Base-by-base conservation (phyloP, 805 yeast species). In the Suhomyces sp. region DNA sequence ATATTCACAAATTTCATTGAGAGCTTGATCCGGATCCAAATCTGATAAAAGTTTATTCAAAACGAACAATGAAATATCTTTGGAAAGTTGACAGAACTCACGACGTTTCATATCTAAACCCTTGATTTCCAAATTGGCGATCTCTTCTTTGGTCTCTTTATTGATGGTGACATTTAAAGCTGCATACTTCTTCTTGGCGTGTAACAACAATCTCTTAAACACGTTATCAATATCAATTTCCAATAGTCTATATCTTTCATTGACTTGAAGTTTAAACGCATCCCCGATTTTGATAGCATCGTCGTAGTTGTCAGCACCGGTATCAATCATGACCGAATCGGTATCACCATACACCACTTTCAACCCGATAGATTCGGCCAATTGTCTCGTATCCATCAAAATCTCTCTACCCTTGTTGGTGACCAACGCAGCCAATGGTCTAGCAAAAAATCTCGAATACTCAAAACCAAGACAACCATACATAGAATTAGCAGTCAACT, bases 401-500 rank as follows among this genome's bases (percentile, higher is more conserved):
- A 90, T 88, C 58, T 93, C 98, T 66, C 98, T 77, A 52, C 98
- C 98, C 60, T 90, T 87, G 50, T 81, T 83, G 3, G 98, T 93
- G 39, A 88, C 95, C 51, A 93, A 70, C 90, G 87, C 87, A 4
- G 98, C 98, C 48, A 93, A 70, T 0, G 98, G 96, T 53, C 86
- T 83, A 9, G 98, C 98, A 54, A 90, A 91, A 60, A 93, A 93
- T 52, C 98, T 76, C 15, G 97, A 88, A 50, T 83, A 76, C 5
- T 83, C 84, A 58, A 81, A 90, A 48, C 98, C 98, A 50, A 93
- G 74, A 75, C 98, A 93, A 55, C 98, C 98, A 65, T 93, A 93
- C 97, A 93, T 91, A n/a, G 98, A 93, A 63, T 93, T 93, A 19
- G 98, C 98, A 2, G 98, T 95, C 56, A 93, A 72, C 58, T 93